Evolutionary conservation across 106 monocot species (phyloP).

Genomic region (Dioscorea zingiberensis): DNA sequence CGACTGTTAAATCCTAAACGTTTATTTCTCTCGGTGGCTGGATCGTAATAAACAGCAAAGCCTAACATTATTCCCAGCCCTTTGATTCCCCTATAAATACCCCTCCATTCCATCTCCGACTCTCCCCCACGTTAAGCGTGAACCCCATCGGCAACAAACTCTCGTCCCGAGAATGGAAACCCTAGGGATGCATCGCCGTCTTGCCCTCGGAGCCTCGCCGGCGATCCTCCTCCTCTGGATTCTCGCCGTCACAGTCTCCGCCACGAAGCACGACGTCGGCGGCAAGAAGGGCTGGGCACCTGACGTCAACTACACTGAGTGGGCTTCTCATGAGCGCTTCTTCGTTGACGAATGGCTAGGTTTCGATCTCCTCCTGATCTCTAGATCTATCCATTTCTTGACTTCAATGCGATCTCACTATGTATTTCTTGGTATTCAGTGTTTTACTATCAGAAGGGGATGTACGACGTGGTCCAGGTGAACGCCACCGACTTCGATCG

Average conservation of each 20-base stretch:
- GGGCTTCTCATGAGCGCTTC: conserved; percentile 7
- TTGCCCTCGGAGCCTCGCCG: not conserved
- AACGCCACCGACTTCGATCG: conserved; percentile 34
- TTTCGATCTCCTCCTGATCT: not conserved
- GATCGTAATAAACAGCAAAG: too few species aligned
- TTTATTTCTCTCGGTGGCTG: too few species aligned
- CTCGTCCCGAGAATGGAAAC: not conserved
- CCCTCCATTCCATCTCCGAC: too few species aligned
- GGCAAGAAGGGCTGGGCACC: conserved; percentile 4
- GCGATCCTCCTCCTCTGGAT: not conserved
- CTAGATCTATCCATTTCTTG: not conserved
- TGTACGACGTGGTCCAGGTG: conserved; percentile 40
- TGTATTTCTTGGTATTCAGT: too few species aligned
- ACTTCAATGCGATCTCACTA: not conserved
- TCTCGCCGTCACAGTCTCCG: not conserved
- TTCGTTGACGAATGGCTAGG: conserved; percentile 17
- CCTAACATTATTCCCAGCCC: too few species aligned
- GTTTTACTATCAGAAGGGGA: not conserved
- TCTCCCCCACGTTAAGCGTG: too few species aligned
- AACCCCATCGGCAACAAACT: too few species aligned
- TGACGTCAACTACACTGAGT: conserved; percentile 14
- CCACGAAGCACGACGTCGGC: not conserved
- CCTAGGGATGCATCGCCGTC: not conserved
- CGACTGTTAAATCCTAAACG: too few species aligned
- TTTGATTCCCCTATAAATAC: too few species aligned